Evolutionary conservation across 495 filamentous ascomycete species (phyloP).

Genomic region (Aspergillus avenaceus): DNA sequence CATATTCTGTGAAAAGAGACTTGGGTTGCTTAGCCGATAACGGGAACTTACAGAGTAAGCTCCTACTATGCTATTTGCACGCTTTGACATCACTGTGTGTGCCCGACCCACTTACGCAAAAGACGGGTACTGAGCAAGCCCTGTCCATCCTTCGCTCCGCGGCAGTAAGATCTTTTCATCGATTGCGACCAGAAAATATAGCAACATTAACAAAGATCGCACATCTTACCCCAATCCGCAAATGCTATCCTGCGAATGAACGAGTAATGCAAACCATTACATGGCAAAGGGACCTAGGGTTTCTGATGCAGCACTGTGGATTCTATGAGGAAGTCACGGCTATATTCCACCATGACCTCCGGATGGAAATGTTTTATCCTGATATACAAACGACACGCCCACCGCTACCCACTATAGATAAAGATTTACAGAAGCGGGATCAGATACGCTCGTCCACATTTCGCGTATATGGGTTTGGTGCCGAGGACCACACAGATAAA

Average conservation of each 20-base stretch:
- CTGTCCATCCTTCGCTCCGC: slow-evolving; percentile 47
- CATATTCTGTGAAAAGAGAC: slow-evolving; percentile 46
- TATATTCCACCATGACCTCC: slow-evolving; percentile 37
- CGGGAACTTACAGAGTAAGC: slow-evolving; percentile 49
- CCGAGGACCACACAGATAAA: slow-evolving; percentile 37
- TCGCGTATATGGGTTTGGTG: slow-evolving; percentile 48
- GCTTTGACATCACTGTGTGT: slow-evolving; percentile 58
- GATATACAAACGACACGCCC: neutral
- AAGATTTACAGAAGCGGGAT: slow-evolving; percentile 34
- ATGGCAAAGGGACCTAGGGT: slow-evolving; percentile 42
- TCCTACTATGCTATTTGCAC: slow-evolving; percentile 54
- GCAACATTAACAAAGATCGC: slow-evolving; percentile 42
- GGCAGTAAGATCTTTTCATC: slow-evolving; percentile 46
- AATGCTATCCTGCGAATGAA: slow-evolving; percentile 53
- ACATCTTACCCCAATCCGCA: slow-evolving; percentile 44
- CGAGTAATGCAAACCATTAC: slow-evolving; percentile 44
- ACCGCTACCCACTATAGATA: slow-evolving; percentile 2
- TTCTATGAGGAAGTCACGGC: slow-evolving; percentile 36
- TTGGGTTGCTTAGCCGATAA: slow-evolving; percentile 48
- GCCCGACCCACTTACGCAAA: slow-evolving; percentile 51
- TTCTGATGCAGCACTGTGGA: slow-evolving; percentile 47
- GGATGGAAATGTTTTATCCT: slow-evolving; percentile 17
- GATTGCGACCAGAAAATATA: slow-evolving; percentile 35
- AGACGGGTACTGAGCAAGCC: slow-evolving; percentile 60
- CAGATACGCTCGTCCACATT: slow-evolving; percentile 44